phyloP scores from a whole-genome alignment of 495 filamentous ascomycete genomes.

The Aspergillus bertholletiae region DNA sequence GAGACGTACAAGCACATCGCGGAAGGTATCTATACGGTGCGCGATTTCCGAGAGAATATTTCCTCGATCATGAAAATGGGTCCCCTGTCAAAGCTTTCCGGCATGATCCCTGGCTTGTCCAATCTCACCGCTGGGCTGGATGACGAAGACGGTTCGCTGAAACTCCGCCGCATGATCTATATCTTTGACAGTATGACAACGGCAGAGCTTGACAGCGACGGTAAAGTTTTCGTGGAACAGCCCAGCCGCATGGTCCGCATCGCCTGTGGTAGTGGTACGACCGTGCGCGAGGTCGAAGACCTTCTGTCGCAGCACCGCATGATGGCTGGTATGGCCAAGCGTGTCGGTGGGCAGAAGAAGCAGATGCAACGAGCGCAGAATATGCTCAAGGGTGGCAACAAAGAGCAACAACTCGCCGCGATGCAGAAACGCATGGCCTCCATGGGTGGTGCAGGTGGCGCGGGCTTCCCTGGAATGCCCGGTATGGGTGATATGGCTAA shows the following conservation, averaged over 20 bases:
- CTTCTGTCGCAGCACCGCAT: constrained; percentile 95
- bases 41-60: constrained; percentile 92
- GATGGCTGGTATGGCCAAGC: constrained; percentile 99
- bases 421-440: constrained; percentile 94
- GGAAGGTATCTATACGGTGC: constrained; percentile 92
- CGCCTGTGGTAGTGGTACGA: constrained; percentile 83
- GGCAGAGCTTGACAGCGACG: constrained; percentile 91
- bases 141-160: constrained; percentile 88
- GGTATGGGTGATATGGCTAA: constrained; percentile 76
- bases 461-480: constrained; percentile 41
- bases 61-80: constrained; percentile 99
- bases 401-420: constrained; percentile 89
- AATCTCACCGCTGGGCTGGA: constrained; percentile 93
- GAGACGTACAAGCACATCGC: constrained; percentile 98
- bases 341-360: constrained; percentile 93
- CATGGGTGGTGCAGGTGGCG: constrained; percentile 70
- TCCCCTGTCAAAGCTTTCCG: constrained; percentile 92
- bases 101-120: constrained; percentile 95
- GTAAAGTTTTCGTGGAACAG: constrained; percentile 88
- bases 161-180: constrained; percentile 97
- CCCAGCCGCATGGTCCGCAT: constrained; percentile 93
- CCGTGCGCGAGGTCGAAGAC: constrained; percentile 93
- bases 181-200: constrained; percentile 98
- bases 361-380: constrained; percentile 93
- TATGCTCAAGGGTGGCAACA: constrained; percentile 82